These are phyloP conservation scores for Coleophoma cylindrospora DNA, from an alignment of 2,329 filamentous ascomycete genomes.

Conservation along the genomic window DNA sequence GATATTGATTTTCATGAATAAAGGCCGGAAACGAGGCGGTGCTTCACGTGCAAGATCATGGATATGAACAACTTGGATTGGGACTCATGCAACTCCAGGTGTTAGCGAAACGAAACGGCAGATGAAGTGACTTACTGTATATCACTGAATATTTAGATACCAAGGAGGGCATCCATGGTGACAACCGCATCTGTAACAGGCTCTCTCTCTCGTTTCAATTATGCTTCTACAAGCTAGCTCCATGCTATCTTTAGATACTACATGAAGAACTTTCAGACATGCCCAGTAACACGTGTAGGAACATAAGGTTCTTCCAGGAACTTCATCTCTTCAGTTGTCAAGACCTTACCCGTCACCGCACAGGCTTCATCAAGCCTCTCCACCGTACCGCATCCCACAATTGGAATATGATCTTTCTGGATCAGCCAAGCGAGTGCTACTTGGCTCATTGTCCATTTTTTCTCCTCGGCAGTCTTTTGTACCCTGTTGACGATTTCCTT, in stretches of 20 bases:
- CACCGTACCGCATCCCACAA: conserved; percentile 39
- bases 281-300: conserved; percentile 16
- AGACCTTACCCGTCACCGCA: conserved; percentile 23
- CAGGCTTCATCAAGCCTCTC: conserved; percentile 47
- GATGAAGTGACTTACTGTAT: too few relatives aligned
- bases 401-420: conserved; percentile 36
- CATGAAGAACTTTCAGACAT: neutral
- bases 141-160: too few relatives aligned
- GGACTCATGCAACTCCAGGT: too few relatives aligned
- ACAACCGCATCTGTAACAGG: neutral
- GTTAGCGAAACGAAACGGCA: too few relatives aligned
- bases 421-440: conserved; percentile 48
- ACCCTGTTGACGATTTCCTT: conserved; percentile 45
- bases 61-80: too few relatives aligned
- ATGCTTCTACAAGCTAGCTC: neutral
- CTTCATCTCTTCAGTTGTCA: conserved; percentile 41
- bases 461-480: conserved; percentile 47
- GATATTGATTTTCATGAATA: too few relatives aligned
- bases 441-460: conserved; percentile 47
- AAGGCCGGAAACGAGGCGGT: too few relatives aligned
- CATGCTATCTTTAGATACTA: too few relatives aligned
- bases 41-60: too few relatives aligned
- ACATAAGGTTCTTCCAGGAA: conserved; percentile 47
- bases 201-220: neutral
- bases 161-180: too few relatives aligned